A percentile compares a stretch with the other conserved stretches of the same genome.
Evolutionary conservation across 1,139 yeast genomes (phyloP).

Genomic region (Protomyces inundatus): DNA sequence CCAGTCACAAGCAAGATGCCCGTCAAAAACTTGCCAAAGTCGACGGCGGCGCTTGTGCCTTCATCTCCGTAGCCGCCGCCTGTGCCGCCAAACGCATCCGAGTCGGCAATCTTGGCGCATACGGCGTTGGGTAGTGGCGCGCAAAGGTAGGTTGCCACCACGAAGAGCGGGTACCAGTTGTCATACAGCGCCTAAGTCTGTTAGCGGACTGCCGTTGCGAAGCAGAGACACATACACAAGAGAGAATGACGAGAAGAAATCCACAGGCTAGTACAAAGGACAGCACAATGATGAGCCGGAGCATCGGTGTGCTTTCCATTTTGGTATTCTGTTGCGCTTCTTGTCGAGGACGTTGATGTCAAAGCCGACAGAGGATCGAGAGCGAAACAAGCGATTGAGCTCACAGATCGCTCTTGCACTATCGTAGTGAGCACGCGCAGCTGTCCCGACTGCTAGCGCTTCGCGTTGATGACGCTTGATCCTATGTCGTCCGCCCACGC

Average conservation of each 20-base stretch:
- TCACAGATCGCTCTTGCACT: too few relatives aligned
- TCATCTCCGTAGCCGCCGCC: constrained; percentile 41
- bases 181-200: constrained; percentile 54
- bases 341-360: too few relatives aligned
- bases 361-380: too few relatives aligned
- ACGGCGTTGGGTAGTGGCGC: constrained; percentile 68
- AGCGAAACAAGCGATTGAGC: too few relatives aligned
- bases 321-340: too few relatives aligned
- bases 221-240: constrained; percentile 40
- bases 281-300: constrained; percentile 53
- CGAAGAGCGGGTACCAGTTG: constrained; percentile 70
- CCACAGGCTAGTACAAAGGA: constrained; percentile 73
- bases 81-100: constrained; percentile 42
- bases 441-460: too few relatives aligned
- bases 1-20: constrained; percentile 66
- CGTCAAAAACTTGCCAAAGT: constrained; percentile 62
- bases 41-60: constrained; percentile 43
- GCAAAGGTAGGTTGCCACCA: constrained; percentile 47
- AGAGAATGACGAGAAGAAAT: constrained; percentile 67
- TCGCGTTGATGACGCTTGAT: too few relatives aligned
- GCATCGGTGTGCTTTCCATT: neutral
- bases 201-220: neutral
- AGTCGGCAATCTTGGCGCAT: constrained; percentile 43
- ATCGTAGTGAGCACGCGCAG: too few relatives aligned
- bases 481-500: too few relatives aligned